These are phyloP conservation scores for Mortierella sp. DNA, from an alignment of 371 early-diverging fungal genomes.

Conservation along the genomic window DNA sequence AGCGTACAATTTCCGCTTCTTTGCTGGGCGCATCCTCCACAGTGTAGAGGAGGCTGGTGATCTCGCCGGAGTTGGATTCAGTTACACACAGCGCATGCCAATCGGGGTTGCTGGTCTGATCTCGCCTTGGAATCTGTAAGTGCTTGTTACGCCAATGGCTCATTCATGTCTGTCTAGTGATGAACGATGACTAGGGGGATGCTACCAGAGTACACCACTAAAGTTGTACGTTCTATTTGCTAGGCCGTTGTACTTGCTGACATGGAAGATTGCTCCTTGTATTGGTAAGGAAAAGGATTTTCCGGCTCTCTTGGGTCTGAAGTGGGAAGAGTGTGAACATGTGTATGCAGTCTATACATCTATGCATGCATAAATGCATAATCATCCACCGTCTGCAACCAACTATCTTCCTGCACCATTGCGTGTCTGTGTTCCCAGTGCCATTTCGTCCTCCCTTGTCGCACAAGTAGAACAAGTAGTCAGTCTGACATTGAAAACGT, in stretches of 20 bases:
- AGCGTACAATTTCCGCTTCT: slow-evolving; percentile 76
- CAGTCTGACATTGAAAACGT: too few species aligned
- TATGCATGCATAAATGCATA: too few species aligned
- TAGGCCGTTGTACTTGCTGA: slow-evolving; percentile 75
- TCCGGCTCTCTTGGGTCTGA: too few species aligned
- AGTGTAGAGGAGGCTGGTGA: slow-evolving; percentile 51
- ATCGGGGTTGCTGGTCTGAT: slow-evolving; percentile 79
- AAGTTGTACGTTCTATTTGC: neutral
- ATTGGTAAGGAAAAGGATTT: slow-evolving; percentile 58
- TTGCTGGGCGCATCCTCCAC: slow-evolving; percentile 65
- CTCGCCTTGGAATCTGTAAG: slow-evolving; percentile 75
- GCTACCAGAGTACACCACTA: too few species aligned
- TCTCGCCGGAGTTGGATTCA: slow-evolving; percentile 38
- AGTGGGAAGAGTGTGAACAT: too few species aligned
- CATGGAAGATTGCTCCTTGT: slow-evolving; percentile 85
- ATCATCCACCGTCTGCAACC: too few species aligned
- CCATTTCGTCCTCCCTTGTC: too few species aligned
- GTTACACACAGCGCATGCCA: slow-evolving; percentile 65
- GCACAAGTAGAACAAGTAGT: too few species aligned
- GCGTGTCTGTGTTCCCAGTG: too few species aligned
- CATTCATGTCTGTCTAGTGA: too few species aligned
- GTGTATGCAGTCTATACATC: too few species aligned
- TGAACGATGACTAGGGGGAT: too few species aligned
- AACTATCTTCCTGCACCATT: neutral
- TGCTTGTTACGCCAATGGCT: neutral